Evolutionary conservation across 73 alveolate species (phyloP).

Genomic region (Tetrahymena malaccensis): DNA sequence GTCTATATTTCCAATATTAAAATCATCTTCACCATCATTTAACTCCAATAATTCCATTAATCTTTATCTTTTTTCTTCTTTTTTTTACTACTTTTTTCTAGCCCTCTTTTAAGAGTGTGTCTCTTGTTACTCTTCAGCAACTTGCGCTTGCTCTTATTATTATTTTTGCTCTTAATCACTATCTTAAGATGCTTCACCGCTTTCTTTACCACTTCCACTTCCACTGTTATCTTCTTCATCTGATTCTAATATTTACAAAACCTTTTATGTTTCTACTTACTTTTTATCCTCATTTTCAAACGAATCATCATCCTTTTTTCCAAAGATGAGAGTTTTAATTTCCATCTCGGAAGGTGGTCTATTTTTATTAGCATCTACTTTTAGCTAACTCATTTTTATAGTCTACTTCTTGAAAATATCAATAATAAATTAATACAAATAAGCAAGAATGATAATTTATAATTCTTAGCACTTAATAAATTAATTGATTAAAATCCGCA

Average conservation of each 20-base stretch:
- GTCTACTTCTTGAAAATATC: not conserved
- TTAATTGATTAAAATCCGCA: not conserved
- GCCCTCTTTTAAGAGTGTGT: not conserved
- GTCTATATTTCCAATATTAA: not conserved
- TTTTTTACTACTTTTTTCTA: not conserved
- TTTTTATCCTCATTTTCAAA: not conserved
- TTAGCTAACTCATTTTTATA: not conserved
- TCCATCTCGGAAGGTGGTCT: not conserved
- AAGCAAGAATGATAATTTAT: not conserved
- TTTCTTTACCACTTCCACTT: not conserved
- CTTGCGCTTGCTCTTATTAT: not conserved
- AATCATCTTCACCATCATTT: not conserved
- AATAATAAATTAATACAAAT: not conserved
- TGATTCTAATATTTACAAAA: not conserved
- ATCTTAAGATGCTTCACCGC: not conserved
- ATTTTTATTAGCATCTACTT: not conserved
- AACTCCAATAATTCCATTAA: not conserved
- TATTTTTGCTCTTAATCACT: not conserved
- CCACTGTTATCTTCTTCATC: not conserved
- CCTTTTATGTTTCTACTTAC: not conserved
- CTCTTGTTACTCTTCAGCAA: not conserved
- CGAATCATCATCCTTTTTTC: not conserved
- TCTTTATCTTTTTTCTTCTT: not conserved
- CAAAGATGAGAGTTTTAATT: not conserved
- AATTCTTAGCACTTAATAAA: not conserved